A percentile compares a stretch with the other conserved stretches of the same genome.
Evolutionary conservation across 768 basidiomycete genomes (phyloP).

Genomic region (Mycena vulgaris): DNA sequence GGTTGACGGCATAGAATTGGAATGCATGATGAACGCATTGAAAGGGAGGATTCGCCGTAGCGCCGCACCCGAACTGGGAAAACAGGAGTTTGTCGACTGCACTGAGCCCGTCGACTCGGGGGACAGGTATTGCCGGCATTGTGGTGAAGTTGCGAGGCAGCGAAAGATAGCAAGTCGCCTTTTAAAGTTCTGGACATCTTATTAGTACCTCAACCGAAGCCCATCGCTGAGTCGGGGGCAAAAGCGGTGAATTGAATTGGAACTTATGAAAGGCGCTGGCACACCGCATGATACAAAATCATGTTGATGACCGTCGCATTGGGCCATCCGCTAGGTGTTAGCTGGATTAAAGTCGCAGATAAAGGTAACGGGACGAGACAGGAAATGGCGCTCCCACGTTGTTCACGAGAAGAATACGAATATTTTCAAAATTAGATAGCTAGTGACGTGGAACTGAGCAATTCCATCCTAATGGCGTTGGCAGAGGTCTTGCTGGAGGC

Average conservation of each 20-base stretch:
- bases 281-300: conserved; percentile 21
- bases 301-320: conserved; percentile 5
- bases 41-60: conserved; percentile 56
- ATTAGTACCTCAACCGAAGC: conserved; percentile 6
- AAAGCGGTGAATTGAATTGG: conserved; percentile 24
- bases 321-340: not conserved
- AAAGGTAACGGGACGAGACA: conserved; percentile 7
- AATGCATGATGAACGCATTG: conserved; percentile 72
- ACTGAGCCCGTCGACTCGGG: conserved; percentile 50
- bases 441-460: not conserved
- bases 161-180: not conserved
- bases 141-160: conserved; percentile 36
- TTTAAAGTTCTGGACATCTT: conserved; percentile 27
- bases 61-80: conserved; percentile 61
- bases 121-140: conserved; percentile 26
- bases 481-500: not conserved
- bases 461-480: not conserved
- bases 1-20: conserved; percentile 57
- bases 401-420: not conserved
- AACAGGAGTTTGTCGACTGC: conserved; percentile 61
- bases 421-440: not conserved
- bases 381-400: conserved; percentile 28
- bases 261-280: conserved; percentile 8
- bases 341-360: not conserved
- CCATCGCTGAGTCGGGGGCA: conserved; percentile 19